Evolutionary conservation across 73 alveolate genomes (phyloP), one percentile per base, ranked within the genome.

Genomic region (Paraurostyla sp.): DNA sequence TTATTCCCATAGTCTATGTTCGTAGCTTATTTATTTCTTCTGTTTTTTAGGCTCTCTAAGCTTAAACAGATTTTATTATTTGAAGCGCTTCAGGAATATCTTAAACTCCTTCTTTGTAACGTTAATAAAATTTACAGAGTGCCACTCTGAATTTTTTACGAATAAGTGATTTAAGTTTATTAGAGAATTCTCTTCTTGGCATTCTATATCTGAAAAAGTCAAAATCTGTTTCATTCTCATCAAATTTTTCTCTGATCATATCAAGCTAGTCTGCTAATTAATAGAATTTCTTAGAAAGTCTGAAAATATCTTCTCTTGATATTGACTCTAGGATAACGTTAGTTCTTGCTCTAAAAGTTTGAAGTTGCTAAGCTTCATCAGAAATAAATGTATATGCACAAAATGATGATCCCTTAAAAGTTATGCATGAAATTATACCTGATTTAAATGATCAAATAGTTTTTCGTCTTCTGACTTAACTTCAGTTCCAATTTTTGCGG

Each of bases 161-260:
- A 50, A 91, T 43, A 20, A 51, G 43, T 0, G 22, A 22, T 58
- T 76, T 84, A 36, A 83, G 42, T 25, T 71, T 30, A 1, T 46
- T 71, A 30, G 92, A 68, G 15, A 41, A n/a, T 22, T 83, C 80
- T 33, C 65, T 84, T 29, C 75, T 52, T 41, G 95, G 95, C 1
- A 50, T 22, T 59, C 65, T 52, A 62, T 33, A 91, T 52, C 95
- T 50, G 33, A 83, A 91, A 71, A 91, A 91, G 85, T 91, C 95
- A 73, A 91, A 91, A 30, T 91, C 95, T 23, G 91, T 80, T 7
- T 69, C 88, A 49, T 76, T 80, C 38, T 91, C 95, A 40, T 83
- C 93, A 15, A 83, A 63, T 30, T 59, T 73, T 16, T 51, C 80
- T 48, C 91, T 82, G 22, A 91, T 80, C 40, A 50, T 50, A 56